Base-by-base conservation (phyloP, 805 yeast species). In the Kuraishia cidri region DNA sequence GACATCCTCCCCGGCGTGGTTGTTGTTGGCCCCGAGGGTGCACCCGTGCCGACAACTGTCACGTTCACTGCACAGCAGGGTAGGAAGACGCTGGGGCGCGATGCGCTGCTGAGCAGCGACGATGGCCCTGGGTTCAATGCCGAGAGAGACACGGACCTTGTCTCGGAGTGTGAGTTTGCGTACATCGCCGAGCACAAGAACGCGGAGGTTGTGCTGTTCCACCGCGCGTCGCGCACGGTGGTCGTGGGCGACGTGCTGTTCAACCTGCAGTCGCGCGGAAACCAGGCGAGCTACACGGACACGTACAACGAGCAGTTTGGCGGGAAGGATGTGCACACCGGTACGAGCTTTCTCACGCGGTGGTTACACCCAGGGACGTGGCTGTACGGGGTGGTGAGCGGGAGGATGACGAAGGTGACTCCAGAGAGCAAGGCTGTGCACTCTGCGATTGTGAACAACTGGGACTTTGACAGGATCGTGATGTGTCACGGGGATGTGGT, bases 181-280 rank as follows among this genome's bases (percentile, higher is more conserved):
- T 78, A 62, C 45, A 47, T 78, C 34, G 80, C 81, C 9, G 49
- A 56, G 4, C 80, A 73, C 44, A 50, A 43, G n/a, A 79, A 79
- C 50, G 63, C 68, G 46, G 87, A 79, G 48, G 51, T 79, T 33
- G 66, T 73, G 3, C 44, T 70, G 41, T 70, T 49, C 46, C 73
- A 73, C 45, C 59, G 56, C 28, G 48, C 50, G 10, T 56, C 73
- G 23, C 67, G 66, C 47, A 60, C 72, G 1, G 44, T 79, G 13
- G 59, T 70, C 38, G 74, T 66, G 42, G 86, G 78, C 10, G 86
- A 79, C 48, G 47, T 78, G 37, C 44, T 78, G 22, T 71, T 79
- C 55, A 75, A 76, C 47, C 56, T 77, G 40, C 77, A 75, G 9
- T 67, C 64, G n/a, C n/a, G n/a, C n/a, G n/a, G n/a, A n/a, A 66